Conservation (phyloP, 2,329 filamentous ascomycete species). For the Periconia sp. region DNA sequence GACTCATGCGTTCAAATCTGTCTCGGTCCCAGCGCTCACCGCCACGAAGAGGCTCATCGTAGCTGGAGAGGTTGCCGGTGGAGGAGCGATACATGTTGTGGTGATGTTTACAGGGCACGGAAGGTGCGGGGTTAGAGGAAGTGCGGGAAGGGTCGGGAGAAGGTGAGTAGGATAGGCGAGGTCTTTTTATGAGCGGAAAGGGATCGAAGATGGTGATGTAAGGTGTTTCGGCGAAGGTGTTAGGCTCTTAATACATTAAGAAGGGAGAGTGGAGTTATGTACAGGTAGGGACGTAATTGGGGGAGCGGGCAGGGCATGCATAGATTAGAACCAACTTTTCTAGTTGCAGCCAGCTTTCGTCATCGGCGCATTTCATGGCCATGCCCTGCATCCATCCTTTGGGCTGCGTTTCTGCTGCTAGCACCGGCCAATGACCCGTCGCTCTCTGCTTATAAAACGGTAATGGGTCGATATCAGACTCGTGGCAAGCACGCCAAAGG, state of each 20-base stretch:
- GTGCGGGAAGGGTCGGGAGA: slow-evolving; percentile 1
- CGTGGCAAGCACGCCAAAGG: too few species aligned
- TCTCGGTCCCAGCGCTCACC: slow-evolving; percentile 53
- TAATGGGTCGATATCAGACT: neutral
- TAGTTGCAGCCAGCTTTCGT: slow-evolving; percentile 22
- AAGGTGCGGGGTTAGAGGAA: slow-evolving; percentile 21
- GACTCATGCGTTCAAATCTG: slow-evolving; percentile 50
- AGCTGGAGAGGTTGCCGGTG: slow-evolving; percentile 47
- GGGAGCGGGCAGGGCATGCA: slow-evolving; percentile 12
- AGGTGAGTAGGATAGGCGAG: slow-evolving; percentile 1
- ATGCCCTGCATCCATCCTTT: slow-evolving; percentile 10
- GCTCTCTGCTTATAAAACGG: neutral
- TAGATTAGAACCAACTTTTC: slow-evolving; percentile 25
- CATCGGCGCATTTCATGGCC: slow-evolving; percentile 24
- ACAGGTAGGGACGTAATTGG: neutral
- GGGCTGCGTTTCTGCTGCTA: neutral
- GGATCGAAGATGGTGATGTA: neutral
- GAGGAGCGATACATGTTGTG: slow-evolving; percentile 42
- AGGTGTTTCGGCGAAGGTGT: slow-evolving; percentile 9
- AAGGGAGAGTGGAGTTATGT: too few species aligned
- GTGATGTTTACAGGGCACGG: slow-evolving; percentile 11
- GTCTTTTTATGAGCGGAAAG: neutral
- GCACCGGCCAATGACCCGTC: neutral
- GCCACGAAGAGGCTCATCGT: slow-evolving; percentile 42
- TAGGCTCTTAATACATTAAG: slow-evolving; percentile 3